Percentiles rank a stretch among this genome's conserved stretches.
These are phyloP conservation scores for Coniochaeta prunicola DNA, from an alignment of 2,329 filamentous ascomycete genomes.

Conservation along the genomic window DNA sequence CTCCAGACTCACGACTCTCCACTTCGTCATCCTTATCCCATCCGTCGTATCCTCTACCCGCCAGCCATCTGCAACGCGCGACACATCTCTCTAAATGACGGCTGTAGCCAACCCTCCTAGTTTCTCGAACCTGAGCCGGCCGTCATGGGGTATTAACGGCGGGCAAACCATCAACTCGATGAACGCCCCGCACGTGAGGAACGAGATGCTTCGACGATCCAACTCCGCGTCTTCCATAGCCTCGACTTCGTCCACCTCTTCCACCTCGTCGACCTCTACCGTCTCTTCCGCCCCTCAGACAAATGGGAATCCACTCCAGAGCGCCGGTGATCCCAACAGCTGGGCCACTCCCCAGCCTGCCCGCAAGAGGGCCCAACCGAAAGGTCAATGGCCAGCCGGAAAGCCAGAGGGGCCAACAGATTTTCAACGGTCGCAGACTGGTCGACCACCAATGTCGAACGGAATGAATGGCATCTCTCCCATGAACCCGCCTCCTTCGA, in stretches of 20 bases:
- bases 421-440: slow-evolving; percentile 29
- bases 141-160: slow-evolving; percentile 59
- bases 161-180: slow-evolving; percentile 52
- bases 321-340: slow-evolving; percentile 39
- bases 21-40: neutral
- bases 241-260: slow-evolving; percentile 51
- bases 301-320: slow-evolving; percentile 49
- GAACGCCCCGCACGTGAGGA: slow-evolving; percentile 46
- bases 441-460: slow-evolving; percentile 29
- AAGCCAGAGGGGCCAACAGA: slow-evolving; percentile 42
- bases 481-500: slow-evolving; percentile 29
- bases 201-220: slow-evolving; percentile 77
- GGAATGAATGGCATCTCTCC: slow-evolving; percentile 34
- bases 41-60: neutral
- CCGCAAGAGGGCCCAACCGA: slow-evolving; percentile 45
- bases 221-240: slow-evolving; percentile 89
- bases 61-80: neutral
- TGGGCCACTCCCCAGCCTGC: slow-evolving; percentile 25
- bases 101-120: slow-evolving; percentile 59
- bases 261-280: slow-evolving; percentile 55
- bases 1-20: neutral
- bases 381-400: slow-evolving; percentile 40
- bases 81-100: slow-evolving; percentile 42
- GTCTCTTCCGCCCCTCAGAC: slow-evolving; percentile 53
- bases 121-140: slow-evolving; percentile 56